Base-by-base conservation (phyloP, 2,329 filamentous ascomycete species). In the Aspergillus pseudotamarii region DNA sequence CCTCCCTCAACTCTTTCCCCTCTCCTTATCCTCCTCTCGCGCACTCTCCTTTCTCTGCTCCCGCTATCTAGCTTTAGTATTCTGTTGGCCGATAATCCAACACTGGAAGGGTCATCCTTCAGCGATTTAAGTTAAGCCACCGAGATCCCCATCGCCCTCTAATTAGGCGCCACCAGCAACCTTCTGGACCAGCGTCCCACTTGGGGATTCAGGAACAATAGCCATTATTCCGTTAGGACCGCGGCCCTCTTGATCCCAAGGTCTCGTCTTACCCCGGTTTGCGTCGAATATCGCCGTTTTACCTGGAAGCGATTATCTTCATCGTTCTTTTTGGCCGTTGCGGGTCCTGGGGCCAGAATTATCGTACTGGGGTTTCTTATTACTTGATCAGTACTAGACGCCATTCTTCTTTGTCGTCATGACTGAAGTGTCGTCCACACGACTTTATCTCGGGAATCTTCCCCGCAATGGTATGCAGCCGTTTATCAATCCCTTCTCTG, bases 401-500 rank as follows among this genome's bases (percentile, higher is more conserved):
- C 23, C 50, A 57, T 46, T 41, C 46, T 54, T 59, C 45, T 41
- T 43, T 67, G 65, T 61, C 73, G 67, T 70, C 72, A 93, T 93
- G 88, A 90, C 88, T 75, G 93, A 97, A 83, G 94, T 97, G 71
- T 97, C 93, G 68, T 91, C 91, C 71, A 98, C 94, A 77, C 89
- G 95, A 83, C 91, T 98, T 72, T 99, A 98, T 84, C 85, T 98
- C 83, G 94, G 94, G 82, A 98, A 98, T 84, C 90, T 99, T 80
- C 94, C 95, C 81, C 92, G 93, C 81, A 93, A 92, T 85, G 93
- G 94, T 97, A 89, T 84, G 90, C 76, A 75, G 73, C 71, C 72
- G 69, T 73, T 71, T 70, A 71, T 72, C 71, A 73, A 70, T 70
- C 68, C 66, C 71, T 64, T 66, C 68, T 60, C 61, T 69, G 60